Conservation (phyloP, 148 eudicot genomes). For the Vaccinium macrocarpon region DNA sequence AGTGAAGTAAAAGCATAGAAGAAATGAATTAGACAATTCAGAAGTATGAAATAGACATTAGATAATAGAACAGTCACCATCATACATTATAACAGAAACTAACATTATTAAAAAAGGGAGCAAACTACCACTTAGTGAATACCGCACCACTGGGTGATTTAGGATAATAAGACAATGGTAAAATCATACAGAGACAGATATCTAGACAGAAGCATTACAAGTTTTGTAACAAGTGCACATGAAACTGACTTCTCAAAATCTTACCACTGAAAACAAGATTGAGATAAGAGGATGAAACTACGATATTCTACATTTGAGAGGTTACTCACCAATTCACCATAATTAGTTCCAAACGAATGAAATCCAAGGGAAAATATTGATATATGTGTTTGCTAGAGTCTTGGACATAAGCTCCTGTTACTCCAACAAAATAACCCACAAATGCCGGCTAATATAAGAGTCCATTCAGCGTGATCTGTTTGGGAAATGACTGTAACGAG, state of each 20-base stretch:
- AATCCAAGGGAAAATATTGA: background rate
- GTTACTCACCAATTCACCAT: background rate
- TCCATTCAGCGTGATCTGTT: background rate
- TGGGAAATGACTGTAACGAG: conserved; percentile 1
- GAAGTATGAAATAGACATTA: background rate
- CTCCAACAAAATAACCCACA: background rate
- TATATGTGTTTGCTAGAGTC: background rate
- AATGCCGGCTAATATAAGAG: background rate
- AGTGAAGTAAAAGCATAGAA: background rate
- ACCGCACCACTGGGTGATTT: background rate
- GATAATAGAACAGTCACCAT: background rate
- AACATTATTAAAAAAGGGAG: background rate
- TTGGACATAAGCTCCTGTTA: background rate
- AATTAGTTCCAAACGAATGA: background rate
- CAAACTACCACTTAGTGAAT: background rate
- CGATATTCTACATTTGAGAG: background rate
- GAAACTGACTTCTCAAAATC: background rate
- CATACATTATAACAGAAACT: background rate
- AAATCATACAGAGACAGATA: background rate
- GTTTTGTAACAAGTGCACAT: background rate
- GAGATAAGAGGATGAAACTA: background rate
- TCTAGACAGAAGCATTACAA: background rate
- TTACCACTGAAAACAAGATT: background rate
- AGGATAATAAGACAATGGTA: background rate
- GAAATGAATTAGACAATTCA: background rate